Evolutionary conservation across 2,329 filamentous ascomycete genomes (phyloP), one percentile per base, ranked within the genome.

Genomic region (Reticulascus tulasneorum): DNA sequence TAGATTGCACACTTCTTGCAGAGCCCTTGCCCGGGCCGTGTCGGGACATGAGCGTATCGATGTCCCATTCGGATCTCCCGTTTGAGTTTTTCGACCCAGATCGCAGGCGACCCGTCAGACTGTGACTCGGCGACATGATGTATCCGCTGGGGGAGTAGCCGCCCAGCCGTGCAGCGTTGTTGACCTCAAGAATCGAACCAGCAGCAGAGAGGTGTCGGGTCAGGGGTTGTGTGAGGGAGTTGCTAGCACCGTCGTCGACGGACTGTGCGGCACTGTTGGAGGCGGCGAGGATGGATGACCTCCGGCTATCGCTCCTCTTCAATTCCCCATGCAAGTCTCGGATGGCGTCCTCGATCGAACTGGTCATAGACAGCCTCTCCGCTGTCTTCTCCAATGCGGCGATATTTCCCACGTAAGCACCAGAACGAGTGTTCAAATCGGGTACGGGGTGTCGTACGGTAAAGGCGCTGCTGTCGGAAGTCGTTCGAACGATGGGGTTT

Each of bases 261-360:
- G 39, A 48, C 51, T 45, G 31, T 33, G 36, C 49, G 47, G 19
- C 37, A 46, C 27, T 52, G 42, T 68, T 55, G 36, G 64, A 69
- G 29, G 69, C 66, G 15, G 74, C 77, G 28, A 77, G 66, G 32
- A 80, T 66, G 8, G 79, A 84, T 3, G 80, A 83, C 39, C 75
- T 71, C 43, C 77, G 71, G 53, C 79, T 86, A 53, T 85, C 83
- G 53, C 70, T 77, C 47, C 78, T 73, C 61, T 86, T 86, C 53
- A 85, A 67, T 59, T 86, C 80, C 42, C 78, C 69, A 59, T 86
- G 80, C 47, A 87, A 69, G 52, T 83, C 78, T 40, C 83, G 76
- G 50, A 89, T 90, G 48, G 86, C 84, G 64, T 85, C 78, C 50
- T 84, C 84, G 52, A 89, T 84, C 44, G 85, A 86, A 44, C 81